Evolutionary conservation across 1,284 basidiomycete species (phyloP), one percentile per base, ranked within the genome.

Genomic region (Rhodotorula sp.): DNA sequence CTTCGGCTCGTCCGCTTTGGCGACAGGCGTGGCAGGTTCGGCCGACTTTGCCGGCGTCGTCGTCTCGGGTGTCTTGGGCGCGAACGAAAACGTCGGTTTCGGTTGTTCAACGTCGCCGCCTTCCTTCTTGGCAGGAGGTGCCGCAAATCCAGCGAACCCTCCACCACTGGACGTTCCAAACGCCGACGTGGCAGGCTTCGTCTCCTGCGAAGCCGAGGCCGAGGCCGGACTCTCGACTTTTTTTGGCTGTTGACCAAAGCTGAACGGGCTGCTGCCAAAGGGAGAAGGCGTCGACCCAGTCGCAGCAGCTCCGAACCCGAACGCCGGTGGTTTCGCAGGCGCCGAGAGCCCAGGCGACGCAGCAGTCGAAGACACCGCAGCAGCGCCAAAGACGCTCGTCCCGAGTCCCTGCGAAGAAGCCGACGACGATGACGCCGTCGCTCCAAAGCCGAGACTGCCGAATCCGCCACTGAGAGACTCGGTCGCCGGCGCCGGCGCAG

Each of bases 371-470:
- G 55, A 3, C 3, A 45, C 14, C 3, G 57, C 31, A 8, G 67
- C 54, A 14, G 58, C 15, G 8, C 70, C 67, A 50, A 66, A 68
- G 8, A 67, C 47, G 48, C 66, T 68, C 21, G 7, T 56, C 26
- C 50, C 28, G 3, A 52, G 16, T 2, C n/a, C 28, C n/a, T 16
- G n/a, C 54, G 26, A 16, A 1, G 43, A 43, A 21, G 72, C 8
- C 0, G 58, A 5, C 14, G 60, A 23, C 15, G n/a, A n/a, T n/a
- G n/a, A n/a, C n/a, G n/a, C n/a, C n/a, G 26, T 28, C 18, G 55
- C n/a, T 5, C 72, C 72, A 21, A 74, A 60, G 14, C 68, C 74
- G n/a, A 76, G 54, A 28, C 64, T 61, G 19, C 72, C 70, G 26
- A 74, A 64, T 19, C 63, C 68, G 31, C 71, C 60, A 31, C 43